phyloP scores from a whole-genome alignment of 257 asterid species.

The Fraxinus quadrangulata region DNA sequence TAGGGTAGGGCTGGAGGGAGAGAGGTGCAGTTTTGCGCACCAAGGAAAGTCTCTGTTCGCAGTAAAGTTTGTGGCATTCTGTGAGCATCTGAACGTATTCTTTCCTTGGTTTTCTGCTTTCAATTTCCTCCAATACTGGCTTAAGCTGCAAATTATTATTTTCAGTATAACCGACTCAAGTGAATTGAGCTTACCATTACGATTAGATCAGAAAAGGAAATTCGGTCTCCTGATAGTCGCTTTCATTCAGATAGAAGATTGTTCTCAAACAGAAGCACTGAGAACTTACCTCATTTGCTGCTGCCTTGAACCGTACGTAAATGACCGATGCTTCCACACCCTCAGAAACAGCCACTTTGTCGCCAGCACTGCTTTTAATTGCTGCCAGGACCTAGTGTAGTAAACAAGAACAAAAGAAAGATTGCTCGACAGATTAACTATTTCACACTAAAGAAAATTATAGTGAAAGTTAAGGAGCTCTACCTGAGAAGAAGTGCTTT shows the following conservation, averaged over 20 bases:
- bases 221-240: conserved; percentile 8
- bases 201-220: conserved; percentile 8
- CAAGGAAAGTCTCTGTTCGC: conserved; percentile 94
- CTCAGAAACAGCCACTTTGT: conserved; percentile 79
- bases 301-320: conserved; percentile 95
- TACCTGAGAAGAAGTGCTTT: conserved; percentile 94
- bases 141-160: conserved; percentile 69
- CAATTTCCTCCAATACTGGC: conserved; percentile 90
- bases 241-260: conserved; percentile 22
- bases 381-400: conserved; percentile 75
- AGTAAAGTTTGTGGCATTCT: conserved; percentile 95
- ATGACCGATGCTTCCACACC: conserved; percentile 92
- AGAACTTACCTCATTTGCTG: conserved; percentile 82
- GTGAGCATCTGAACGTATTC: conserved; percentile 87
- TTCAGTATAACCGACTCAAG: conserved; percentile 25
- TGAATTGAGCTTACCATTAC: conserved; percentile 16
- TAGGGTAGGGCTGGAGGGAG: conserved; percentile 1
- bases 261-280: conserved; percentile 14
- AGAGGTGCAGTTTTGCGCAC: conserved; percentile 47
- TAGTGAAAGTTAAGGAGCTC: conserved; percentile 27
- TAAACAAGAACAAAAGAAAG: conserved; percentile 10
- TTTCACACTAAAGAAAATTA: conserved; percentile 24
- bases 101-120: conserved; percentile 89
- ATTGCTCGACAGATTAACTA: conserved; percentile 18
- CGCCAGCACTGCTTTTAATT: conserved; percentile 69